Conservation (phyloP, 192 early-diverging fungal genomes). For the Cladochytrium replicatum region DNA sequence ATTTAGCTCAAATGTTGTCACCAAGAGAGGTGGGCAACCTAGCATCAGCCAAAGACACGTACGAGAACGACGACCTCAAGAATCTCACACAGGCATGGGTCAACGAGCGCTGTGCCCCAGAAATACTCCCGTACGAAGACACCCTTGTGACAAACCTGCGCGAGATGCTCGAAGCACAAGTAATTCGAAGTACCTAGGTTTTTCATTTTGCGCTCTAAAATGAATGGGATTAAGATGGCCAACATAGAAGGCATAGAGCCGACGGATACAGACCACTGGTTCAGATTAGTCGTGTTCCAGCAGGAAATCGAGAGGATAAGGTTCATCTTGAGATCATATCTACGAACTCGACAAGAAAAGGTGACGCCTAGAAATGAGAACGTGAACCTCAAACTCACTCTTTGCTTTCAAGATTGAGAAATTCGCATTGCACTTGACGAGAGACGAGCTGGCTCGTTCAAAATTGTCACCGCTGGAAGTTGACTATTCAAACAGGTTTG, state of each 20-base stretch:
- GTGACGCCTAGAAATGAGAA: conserved; percentile 4
- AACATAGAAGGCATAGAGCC: conserved; percentile 20
- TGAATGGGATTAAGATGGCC: conserved; percentile 13
- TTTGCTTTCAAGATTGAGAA: conserved; percentile 41
- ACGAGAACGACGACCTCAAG: conserved; percentile 26
- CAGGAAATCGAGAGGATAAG: conserved; percentile 60
- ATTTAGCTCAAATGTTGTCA: too few relatives aligned
- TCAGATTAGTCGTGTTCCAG: conserved; percentile 47
- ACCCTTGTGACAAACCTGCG: conserved; percentile 33
- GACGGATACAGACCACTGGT: conserved; percentile 30
- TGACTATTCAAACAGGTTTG: conserved; percentile 18
- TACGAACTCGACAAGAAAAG: conserved; percentile 54
- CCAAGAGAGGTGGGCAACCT: too few relatives aligned
- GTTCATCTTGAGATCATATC: conserved; percentile 52
- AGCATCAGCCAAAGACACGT: too few relatives aligned
- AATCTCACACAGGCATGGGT: conserved; percentile 52
- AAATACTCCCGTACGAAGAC: conserved; percentile 43
- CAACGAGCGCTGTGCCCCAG: conserved; percentile 58
- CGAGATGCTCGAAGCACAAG: conserved; percentile 49
- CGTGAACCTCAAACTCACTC: not conserved
- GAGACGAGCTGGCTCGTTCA: conserved; percentile 14
- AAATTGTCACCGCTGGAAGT: conserved; percentile 42
- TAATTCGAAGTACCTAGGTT: conserved; percentile 7
- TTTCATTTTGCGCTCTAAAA: not conserved
- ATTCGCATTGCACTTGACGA: conserved; percentile 33